These are phyloP conservation scores for Drechslerella coelobrocha DNA, from an alignment of 2,329 filamentous ascomycete species.

Conservation along the genomic window DNA sequence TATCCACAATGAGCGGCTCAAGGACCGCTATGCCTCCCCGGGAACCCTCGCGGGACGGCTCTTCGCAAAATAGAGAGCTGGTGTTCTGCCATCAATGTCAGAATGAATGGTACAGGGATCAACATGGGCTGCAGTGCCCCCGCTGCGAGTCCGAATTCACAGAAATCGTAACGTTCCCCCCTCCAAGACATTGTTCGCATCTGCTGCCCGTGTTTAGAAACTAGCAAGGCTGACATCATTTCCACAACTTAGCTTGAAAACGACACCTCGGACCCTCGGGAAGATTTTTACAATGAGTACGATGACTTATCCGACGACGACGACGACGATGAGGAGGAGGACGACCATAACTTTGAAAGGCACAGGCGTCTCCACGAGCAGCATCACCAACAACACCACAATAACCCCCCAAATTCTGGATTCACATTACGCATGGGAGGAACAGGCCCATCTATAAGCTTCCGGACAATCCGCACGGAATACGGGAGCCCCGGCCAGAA, in stretches of 20 bases:
- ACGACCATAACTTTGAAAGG: slow-evolving; percentile 6
- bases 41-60: slow-evolving; percentile 15
- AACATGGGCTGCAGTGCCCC: slow-evolving; percentile 75
- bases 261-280: slow-evolving; percentile 26
- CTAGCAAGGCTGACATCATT: slow-evolving; percentile 13
- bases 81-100: slow-evolving; percentile 85
- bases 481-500: slow-evolving; percentile 13
- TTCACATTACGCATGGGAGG: slow-evolving; percentile 47
- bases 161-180: slow-evolving; percentile 75
- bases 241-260: slow-evolving; percentile 27
- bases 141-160: slow-evolving; percentile 77
- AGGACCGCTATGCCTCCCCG: slow-evolving; percentile 24
- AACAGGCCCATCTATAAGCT: slow-evolving; percentile 41
- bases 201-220: background rate
- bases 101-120: slow-evolving; percentile 79
- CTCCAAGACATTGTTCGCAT: background rate
- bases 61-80: slow-evolving; percentile 66
- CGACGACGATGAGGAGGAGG: slow-evolving; percentile 19
- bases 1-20: slow-evolving; percentile 26
- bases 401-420: slow-evolving; percentile 14
- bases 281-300: background rate
- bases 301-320: slow-evolving; percentile 24
- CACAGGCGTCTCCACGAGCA: slow-evolving; percentile 2
- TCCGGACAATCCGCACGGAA: slow-evolving; percentile 32
- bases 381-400: slow-evolving; percentile 16